Percentiles rank a stretch among this genome's conserved stretches.
phyloP scores from a whole-genome alignment of 192 early-diverging fungal genomes.

The Linnemannia schmuckeri region DNA sequence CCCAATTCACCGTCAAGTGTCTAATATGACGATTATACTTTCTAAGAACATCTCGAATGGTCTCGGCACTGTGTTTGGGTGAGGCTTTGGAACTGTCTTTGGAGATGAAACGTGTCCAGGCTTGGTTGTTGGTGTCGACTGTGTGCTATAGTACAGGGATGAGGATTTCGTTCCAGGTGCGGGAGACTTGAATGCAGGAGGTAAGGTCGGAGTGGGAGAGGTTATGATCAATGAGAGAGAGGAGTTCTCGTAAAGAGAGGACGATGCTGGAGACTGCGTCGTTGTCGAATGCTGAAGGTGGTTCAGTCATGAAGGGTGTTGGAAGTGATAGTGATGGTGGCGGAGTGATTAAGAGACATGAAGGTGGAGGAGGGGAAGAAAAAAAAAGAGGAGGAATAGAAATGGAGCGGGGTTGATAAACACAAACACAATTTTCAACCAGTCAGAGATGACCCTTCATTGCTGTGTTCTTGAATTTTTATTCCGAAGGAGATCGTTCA shows the following conservation, averaged over 20 bases:
- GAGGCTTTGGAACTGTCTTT: background rate
- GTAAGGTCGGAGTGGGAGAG: background rate
- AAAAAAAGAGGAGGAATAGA: too few relatives aligned
- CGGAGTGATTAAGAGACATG: too few relatives aligned
- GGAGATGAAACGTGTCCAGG: background rate
- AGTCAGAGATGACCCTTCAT: too few relatives aligned
- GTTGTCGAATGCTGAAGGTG: too few relatives aligned
- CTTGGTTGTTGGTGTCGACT: background rate
- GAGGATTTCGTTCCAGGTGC: background rate
- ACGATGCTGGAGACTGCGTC: background rate
- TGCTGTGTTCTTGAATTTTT: too few relatives aligned
- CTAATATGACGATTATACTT: background rate
- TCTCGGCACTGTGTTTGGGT: background rate
- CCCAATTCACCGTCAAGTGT: background rate
- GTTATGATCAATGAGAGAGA: background rate
- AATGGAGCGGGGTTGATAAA: too few relatives aligned
- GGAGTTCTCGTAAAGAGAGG: background rate
- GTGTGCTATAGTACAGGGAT: background rate
- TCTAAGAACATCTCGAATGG: background rate
- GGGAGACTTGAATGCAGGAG: background rate
- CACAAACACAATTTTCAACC: too few relatives aligned
- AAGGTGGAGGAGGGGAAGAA: too few relatives aligned
- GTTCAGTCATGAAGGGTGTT: background rate
- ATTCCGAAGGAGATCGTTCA: too few relatives aligned
- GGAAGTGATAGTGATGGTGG: background rate